Percentiles rank a stretch among this genome's conserved stretches.
Conservation (phyloP, 306 rosid species). For the Prunus dulcis region DNA sequence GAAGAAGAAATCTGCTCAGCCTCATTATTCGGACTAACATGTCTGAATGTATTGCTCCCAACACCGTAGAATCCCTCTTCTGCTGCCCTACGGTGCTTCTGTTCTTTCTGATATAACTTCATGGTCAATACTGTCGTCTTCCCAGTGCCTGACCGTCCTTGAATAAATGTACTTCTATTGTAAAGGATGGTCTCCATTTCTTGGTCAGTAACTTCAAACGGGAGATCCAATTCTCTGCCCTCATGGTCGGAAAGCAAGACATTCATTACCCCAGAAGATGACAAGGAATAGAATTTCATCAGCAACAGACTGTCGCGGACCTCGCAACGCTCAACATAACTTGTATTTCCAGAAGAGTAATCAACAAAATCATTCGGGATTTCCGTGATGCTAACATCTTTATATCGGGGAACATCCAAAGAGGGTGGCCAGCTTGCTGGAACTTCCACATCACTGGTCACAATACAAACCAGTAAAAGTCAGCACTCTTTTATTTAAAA, state of each 20-base stretch:
- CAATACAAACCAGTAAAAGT: background rate
- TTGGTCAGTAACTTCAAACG: constrained; percentile 70
- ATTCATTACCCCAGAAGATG: constrained; percentile 36
- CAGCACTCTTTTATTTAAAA: too few species aligned
- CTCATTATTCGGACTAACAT: constrained; percentile 7
- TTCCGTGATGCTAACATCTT: constrained; percentile 27
- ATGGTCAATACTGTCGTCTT: constrained; percentile 65
- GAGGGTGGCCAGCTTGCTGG: constrained; percentile 53
- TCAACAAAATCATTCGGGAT: constrained; percentile 23
- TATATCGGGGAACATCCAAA: constrained; percentile 34
- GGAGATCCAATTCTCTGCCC: constrained; percentile 57
- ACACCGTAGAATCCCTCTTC: constrained; percentile 25
- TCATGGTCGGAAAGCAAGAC: constrained; percentile 59
- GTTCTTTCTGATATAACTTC: constrained; percentile 58
- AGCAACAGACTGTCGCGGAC: constrained; percentile 73
- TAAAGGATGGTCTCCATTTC: constrained; percentile 59
- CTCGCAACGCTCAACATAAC: constrained; percentile 65
- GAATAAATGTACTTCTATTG: constrained; percentile 51
- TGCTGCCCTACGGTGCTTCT: constrained; percentile 26
- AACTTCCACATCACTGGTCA: constrained; percentile 45
- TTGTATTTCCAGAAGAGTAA: constrained; percentile 41
- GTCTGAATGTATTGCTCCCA: constrained; percentile 10
- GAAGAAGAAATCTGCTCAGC: constrained; percentile 7
- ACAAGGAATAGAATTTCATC: constrained; percentile 72
- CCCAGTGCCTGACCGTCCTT: constrained; percentile 86